Evolutionary conservation across 2,329 filamentous ascomycete species (phyloP).

Genomic region (Talaromyces funiculosus): DNA sequence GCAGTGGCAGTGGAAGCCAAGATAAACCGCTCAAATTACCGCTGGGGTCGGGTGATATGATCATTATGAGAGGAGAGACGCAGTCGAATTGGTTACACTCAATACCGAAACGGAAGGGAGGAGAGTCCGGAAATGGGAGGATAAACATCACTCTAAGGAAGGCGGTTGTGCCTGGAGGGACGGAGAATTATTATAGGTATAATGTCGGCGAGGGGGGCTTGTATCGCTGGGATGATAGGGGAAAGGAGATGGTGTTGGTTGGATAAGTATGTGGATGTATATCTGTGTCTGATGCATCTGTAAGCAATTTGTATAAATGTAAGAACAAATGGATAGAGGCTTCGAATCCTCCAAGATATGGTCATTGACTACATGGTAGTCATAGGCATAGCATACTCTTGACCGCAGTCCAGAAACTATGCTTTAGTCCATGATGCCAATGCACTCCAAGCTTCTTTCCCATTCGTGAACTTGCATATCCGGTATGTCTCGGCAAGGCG

Average conservation of each 20-base stretch:
- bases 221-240: constrained; percentile 59
- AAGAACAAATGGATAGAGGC: too few relatives aligned
- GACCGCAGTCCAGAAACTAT: too few relatives aligned
- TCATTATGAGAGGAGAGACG: constrained; percentile 71
- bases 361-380: too few relatives aligned
- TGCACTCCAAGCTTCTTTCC: too few relatives aligned
- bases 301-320: too few relatives aligned
- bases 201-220: constrained; percentile 67
- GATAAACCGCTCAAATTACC: constrained; percentile 46
- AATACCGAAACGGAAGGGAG: constrained; percentile 67
- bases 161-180: constrained; percentile 65
- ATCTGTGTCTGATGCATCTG: too few relatives aligned
- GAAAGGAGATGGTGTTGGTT: constrained; percentile 4
- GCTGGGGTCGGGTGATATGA: constrained; percentile 67
- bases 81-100: constrained; percentile 73
- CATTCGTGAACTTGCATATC: too few relatives aligned
- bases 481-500: too few relatives aligned
- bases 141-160: constrained; percentile 75
- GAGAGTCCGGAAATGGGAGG: constrained; percentile 57
- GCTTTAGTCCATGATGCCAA: too few relatives aligned
- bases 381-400: too few relatives aligned
- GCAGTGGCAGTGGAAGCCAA: not conserved
- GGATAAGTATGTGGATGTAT: not conserved
- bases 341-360: too few relatives aligned
- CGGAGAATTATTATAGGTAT: constrained; percentile 79